Conservation (phyloP, 78 protist genomes). For the Monosiga brevicollis region DNA sequence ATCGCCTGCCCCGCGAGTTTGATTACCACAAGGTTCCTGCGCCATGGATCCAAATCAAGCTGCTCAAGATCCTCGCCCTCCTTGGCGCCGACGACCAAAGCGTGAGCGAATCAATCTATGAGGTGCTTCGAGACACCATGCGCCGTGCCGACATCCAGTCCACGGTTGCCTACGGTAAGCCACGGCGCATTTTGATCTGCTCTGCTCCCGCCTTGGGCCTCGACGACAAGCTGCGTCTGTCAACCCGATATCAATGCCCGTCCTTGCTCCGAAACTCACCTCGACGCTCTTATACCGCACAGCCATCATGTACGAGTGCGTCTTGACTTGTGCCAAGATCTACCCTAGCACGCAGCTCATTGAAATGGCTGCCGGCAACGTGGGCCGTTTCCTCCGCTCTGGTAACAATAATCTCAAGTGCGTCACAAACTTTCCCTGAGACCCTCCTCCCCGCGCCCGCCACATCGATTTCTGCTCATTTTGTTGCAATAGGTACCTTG, state of each 20-base stretch:
- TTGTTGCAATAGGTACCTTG: too few relatives aligned
- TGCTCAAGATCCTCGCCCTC: constrained; percentile 62
- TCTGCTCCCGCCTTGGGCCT: too few relatives aligned
- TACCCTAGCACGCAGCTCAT: constrained; percentile 63
- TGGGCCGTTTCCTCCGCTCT: constrained; percentile 53
- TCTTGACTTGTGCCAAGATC: constrained; percentile 68
- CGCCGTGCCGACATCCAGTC: constrained; percentile 42
- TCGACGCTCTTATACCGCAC: not conserved
- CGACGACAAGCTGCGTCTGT: constrained; percentile 69
- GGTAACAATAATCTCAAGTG: constrained; percentile 65
- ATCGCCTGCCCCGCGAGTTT: constrained; percentile 56
- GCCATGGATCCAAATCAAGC: constrained; percentile 89
- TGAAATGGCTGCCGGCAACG: constrained; percentile 48
- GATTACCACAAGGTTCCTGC: constrained; percentile 90
- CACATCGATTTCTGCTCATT: too few relatives aligned
- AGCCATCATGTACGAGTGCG: constrained; percentile 77
- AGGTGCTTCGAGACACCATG: constrained; percentile 50
- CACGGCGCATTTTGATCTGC: not conserved
- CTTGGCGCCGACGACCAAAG: constrained; percentile 50
- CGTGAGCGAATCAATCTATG: constrained; percentile 39
- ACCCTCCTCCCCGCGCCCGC: too few relatives aligned
- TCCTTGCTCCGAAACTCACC: not conserved
- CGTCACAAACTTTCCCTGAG: too few relatives aligned
- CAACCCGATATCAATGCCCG: not conserved
- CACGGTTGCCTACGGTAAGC: not conserved